Base-by-base conservation (phyloP, 2,329 filamentous ascomycete genomes). In the Colletotrichum trifolii region DNA sequence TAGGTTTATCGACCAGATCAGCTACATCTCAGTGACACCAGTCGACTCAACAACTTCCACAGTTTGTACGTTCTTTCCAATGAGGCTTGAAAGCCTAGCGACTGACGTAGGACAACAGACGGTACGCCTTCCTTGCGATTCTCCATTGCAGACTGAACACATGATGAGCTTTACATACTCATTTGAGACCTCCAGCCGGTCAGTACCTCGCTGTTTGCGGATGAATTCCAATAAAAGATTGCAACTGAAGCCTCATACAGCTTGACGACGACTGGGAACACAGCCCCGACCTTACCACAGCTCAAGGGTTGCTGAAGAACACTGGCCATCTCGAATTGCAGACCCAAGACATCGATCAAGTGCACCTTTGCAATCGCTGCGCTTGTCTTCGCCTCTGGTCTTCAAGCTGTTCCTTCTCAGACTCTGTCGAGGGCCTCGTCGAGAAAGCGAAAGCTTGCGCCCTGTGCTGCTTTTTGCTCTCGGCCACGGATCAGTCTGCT, bases 241-340 rank as follows among this genome's bases (percentile, higher is more conserved):
- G 53, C 46, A 55, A 17, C 10, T 33, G n/a, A 25, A 25, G 25
- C 25, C 1, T 45, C 8, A 13, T 4, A 9, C 12, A 55, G 53
- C 53, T 55, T 17, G 25, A 55, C n/a, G 6, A 55, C 36, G 53
- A 45, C n/a, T 55, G 53, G 53, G 53, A 55, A 15, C 42, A 17
- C 11, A 45, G n/a, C 6, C 42, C 53, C 5, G 53, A 55, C 46
- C 5, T 36, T 8, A 33, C 45, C 4, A 55, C 17, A 10, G n/a
- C 25, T 25, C n/a, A 2, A 9, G 13, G 36, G 13, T 6, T 55
- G 10, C 42, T 8, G 0, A 3, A 8, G 13, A 34, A 36, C 5
- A 11, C 4, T 10, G 43, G n/a, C 15, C 0, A 35, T 36, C 11
- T 25, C 4, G 8, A 25, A 17, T 10, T 33, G 39, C 8, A 45